phyloP scores from a whole-genome alignment of 345 rosid genomes.

The Cardamine occulta region DNA sequence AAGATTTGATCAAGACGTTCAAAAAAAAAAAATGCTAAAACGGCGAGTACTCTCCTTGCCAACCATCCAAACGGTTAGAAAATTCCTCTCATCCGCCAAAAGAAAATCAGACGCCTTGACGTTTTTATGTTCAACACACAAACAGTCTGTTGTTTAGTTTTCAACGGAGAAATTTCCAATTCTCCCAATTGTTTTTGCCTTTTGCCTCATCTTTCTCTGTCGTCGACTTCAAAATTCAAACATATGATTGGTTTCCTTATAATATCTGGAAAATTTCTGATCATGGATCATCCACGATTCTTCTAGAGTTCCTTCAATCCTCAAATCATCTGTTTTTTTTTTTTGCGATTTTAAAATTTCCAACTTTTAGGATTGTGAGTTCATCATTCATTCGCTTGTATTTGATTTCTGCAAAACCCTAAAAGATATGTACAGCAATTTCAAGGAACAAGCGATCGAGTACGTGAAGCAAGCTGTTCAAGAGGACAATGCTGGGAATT shows the following conservation, averaged over 20 bases:
- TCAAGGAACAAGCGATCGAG: slow-evolving; percentile 93
- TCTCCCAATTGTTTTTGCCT: not conserved
- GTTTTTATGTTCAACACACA: not conserved
- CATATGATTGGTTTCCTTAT: not conserved
- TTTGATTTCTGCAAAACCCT: not conserved
- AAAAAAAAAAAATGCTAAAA: not conserved
- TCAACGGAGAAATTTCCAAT: not conserved
- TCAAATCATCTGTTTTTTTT: not conserved
- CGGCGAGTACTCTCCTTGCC: not conserved
- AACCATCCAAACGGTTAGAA: slow-evolving; percentile 2
- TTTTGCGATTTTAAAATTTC: not conserved
- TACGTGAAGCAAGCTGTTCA: slow-evolving; percentile 87
- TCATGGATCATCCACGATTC: slow-evolving; percentile 34
- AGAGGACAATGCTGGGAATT: slow-evolving; percentile 91
- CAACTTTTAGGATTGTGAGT: not conserved
- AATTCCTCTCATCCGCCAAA: not conserved
- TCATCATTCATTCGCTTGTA: not conserved
- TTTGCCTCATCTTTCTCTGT: not conserved
- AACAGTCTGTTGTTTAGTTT: slow-evolving; percentile 18
- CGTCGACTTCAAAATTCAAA: not conserved
- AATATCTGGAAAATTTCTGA: not conserved
- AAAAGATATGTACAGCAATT: slow-evolving; percentile 77
- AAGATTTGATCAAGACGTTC: too few species aligned
- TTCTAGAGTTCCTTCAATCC: not conserved
- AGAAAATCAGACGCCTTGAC: slow-evolving; percentile 13